Base-by-base conservation (phyloP, 1,139 yeast species). In the Saccharomyces hybrid region DNA sequence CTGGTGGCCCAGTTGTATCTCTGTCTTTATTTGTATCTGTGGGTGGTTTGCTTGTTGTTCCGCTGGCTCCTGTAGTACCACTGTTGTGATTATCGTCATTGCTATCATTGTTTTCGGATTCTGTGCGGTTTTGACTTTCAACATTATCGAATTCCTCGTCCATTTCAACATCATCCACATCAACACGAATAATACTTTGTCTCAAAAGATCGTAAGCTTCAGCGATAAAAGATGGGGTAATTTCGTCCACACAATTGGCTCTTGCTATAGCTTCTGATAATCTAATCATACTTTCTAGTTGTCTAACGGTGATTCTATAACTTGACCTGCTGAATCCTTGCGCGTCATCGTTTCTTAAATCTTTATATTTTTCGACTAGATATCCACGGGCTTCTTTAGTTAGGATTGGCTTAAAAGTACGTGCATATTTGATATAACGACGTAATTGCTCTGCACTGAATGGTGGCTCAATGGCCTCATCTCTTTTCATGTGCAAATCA, bases 191-290 rank as follows among this genome's bases (percentile, higher is more conserved):
- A 58, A 93, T 91, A 48, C 97, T 88, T 72, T 89, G 96, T 66
- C 95, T 83, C 64, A 93, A 77, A 58, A 93, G 76, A 64, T 88
- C 95, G 70, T 87, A 91, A 0, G 99, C 99, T 69, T 95, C 99
- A 2, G 91, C 87, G 48, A 93, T 98, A 70, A 90, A 88, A 47
- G 81, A 79, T 27, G 96, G 90, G 0, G 95, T 84, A 57, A 95
- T 88, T 57, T 82, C 88, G 61, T 88, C 95, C 9, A 93, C 87
- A 73, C 99, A 93, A 71, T 93, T 93, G 46, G 99, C 97, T 63
- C 97, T 81, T 0, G 99, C 99, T 72, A 93, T 93, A 1, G 97
- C 99, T 71, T 93, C 99, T 8, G 95, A 84, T 59, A 93, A 78
- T 69, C 99, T 81, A 60, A 93, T 86, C 90, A 93, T 82, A 52